Evolutionary conservation across 352 stramenopile species (phyloP).

Genomic region (Globisporangium lucens): DNA sequence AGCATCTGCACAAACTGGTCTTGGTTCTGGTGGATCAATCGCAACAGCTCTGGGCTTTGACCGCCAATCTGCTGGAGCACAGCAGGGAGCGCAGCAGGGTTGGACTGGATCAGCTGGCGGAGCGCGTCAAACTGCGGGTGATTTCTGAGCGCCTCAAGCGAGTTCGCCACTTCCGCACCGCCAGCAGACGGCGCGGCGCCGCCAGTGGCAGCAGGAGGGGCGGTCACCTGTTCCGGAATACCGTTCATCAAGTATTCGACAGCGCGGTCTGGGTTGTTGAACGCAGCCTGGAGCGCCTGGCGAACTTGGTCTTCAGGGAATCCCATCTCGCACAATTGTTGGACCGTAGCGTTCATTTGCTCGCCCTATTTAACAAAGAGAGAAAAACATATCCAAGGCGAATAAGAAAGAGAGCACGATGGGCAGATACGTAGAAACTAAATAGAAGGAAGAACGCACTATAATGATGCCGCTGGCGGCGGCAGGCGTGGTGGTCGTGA

Average conservation of each 20-base stretch:
- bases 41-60: slow-evolving; percentile 80
- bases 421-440: background rate
- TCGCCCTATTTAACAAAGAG: slow-evolving; percentile 25
- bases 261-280: slow-evolving; percentile 84
- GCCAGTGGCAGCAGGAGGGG: slow-evolving; percentile 21
- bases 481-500: slow-evolving; percentile 27
- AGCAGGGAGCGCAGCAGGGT: slow-evolving; percentile 70
- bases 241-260: slow-evolving; percentile 90
- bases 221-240: slow-evolving; percentile 57
- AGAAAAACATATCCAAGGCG: background rate
- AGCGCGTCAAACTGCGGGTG: slow-evolving; percentile 84
- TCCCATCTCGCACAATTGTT: slow-evolving; percentile 84
- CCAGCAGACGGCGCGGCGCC: slow-evolving; percentile 20
- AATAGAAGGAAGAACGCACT: slow-evolving; percentile 15
- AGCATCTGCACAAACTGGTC: slow-evolving; percentile 86
- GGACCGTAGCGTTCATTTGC: slow-evolving; percentile 52
- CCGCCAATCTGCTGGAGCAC: slow-evolving; percentile 85
- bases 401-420: background rate
- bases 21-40: slow-evolving; percentile 85
- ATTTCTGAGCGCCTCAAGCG: slow-evolving; percentile 77
- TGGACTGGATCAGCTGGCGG: slow-evolving; percentile 79
- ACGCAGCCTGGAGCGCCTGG: slow-evolving; percentile 70
- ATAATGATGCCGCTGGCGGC: slow-evolving; percentile 20
- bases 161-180: slow-evolving; percentile 28
- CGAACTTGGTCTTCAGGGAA: slow-evolving; percentile 86